Evolutionary conservation across 1,284 basidiomycete genomes (phyloP).

Genomic region (Fomitopsis betulina): DNA sequence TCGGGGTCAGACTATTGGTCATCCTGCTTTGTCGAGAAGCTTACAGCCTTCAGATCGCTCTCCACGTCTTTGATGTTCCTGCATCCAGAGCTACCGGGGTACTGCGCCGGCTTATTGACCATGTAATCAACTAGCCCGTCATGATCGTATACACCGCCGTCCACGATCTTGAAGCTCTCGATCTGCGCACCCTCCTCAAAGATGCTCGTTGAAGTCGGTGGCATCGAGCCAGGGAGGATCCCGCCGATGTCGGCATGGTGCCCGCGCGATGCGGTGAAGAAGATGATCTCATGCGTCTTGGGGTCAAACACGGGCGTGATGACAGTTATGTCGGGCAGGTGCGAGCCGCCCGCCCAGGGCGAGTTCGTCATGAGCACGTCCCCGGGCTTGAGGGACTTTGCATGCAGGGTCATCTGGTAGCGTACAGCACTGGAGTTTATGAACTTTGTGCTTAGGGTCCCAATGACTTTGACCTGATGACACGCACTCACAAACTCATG

Average conservation of each 20-base stretch:
- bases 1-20: not conserved
- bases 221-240: conserved; percentile 89
- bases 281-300: conserved; percentile 70
- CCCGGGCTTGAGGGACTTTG: conserved; percentile 67
- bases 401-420: conserved; percentile 82
- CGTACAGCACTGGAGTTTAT: conserved; percentile 66
- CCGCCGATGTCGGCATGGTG: conserved; percentile 82
- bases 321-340: conserved; percentile 84
- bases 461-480: not conserved
- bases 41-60: conserved; percentile 86
- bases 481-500: conserved; percentile 75
- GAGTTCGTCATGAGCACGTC: conserved; percentile 92
- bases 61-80: conserved; percentile 86
- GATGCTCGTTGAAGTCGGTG: conserved; percentile 85
- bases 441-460: not conserved
- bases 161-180: conserved; percentile 90
- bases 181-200: conserved; percentile 95
- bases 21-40: conserved; percentile 19
- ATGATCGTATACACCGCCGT: conserved; percentile 76
- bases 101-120: conserved; percentile 82
- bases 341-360: conserved; percentile 85
- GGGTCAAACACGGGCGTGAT: conserved; percentile 85
- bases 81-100: conserved; percentile 81
- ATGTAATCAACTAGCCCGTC: conserved; percentile 76
- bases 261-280: conserved; percentile 88